Conservation (phyloP, 371 early-diverging fungal species). For the Zancudomyces culisetae region DNA sequence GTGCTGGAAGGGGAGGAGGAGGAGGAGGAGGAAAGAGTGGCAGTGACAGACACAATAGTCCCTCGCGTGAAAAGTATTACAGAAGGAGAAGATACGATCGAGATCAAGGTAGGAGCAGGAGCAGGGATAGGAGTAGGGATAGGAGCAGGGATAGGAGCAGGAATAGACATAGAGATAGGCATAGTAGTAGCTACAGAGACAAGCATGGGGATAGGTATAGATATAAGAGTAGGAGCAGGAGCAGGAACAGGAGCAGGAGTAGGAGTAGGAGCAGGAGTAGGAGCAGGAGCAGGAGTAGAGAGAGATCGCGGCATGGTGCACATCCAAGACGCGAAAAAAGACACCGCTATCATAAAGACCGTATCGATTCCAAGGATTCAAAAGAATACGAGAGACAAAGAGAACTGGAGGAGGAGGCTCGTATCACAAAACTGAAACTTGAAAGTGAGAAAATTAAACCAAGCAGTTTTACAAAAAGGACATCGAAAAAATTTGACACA, state of each 20-base stretch:
- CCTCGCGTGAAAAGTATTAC: no score
- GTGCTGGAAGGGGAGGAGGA: no score
- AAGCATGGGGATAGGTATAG: neutral
- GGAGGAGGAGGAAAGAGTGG: neutral
- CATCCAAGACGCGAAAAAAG: no score
- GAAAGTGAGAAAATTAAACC: neutral
- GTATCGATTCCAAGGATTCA: neutral
- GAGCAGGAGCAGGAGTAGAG: neutral
- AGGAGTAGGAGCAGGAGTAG: neutral
- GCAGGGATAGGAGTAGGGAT: neutral
- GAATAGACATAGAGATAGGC: neutral
- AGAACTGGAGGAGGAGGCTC: neutral
- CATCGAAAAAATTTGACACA: conserved; percentile 3
- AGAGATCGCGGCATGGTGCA: neutral
- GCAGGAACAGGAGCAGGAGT: neutral
- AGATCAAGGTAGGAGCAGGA: neutral
- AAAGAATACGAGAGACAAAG: neutral
- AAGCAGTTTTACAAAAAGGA: neutral
- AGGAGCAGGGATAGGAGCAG: neutral
- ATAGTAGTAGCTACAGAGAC: neutral
- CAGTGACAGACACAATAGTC: neutral
- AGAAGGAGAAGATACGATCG: neutral
- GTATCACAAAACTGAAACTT: neutral
- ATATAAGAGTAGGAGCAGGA: neutral
- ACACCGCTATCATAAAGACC: neutral